A percentile compares a stretch with the other conserved stretches of the same genome.
These are phyloP conservation scores for Aureobasidium zeae DNA, from an alignment of 2,329 filamentous ascomycete species.

Conservation along the genomic window DNA sequence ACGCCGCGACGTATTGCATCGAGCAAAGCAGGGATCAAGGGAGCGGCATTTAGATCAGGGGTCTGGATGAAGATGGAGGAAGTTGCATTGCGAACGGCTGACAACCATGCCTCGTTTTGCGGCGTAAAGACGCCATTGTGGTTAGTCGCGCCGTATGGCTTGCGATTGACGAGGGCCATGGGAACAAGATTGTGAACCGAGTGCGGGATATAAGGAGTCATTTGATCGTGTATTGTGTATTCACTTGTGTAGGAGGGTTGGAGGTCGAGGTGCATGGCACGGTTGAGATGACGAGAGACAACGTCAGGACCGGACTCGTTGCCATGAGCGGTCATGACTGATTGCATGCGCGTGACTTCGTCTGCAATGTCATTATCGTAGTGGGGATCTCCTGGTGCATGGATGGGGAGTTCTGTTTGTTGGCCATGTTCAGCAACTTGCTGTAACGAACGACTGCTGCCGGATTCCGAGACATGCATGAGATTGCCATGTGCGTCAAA, in stretches of 20 bases:
- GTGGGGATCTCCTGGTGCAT: slow-evolving; percentile 50
- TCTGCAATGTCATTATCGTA: slow-evolving; percentile 54
- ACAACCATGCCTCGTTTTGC: slow-evolving; percentile 68
- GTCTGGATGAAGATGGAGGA: slow-evolving; percentile 66
- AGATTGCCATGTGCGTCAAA: slow-evolving; percentile 26
- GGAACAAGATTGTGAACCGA: slow-evolving; percentile 49
- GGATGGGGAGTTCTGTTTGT: slow-evolving; percentile 40
- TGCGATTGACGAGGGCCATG: slow-evolving; percentile 62
- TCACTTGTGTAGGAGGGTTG: slow-evolving; percentile 42
- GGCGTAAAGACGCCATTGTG: slow-evolving; percentile 54
- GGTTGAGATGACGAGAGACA: slow-evolving; percentile 54
- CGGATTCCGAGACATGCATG: slow-evolving; percentile 19
- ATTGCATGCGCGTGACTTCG: slow-evolving; percentile 55
- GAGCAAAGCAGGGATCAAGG: slow-evolving; percentile 53
- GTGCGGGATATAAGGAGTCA: slow-evolving; percentile 58
- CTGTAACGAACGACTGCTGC: slow-evolving; percentile 4
- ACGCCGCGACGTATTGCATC: slow-evolving; percentile 59
- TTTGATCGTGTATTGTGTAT: slow-evolving; percentile 43
- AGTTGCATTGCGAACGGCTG: slow-evolving; percentile 55
- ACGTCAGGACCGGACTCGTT: slow-evolving; percentile 49
- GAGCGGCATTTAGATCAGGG: slow-evolving; percentile 65
- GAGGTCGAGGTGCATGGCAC: slow-evolving; percentile 22
- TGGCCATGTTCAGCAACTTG: slow-evolving; percentile 18
- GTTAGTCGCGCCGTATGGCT: slow-evolving; percentile 56
- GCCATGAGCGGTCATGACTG: slow-evolving; percentile 41